Evolutionary conservation across 2,329 filamentous ascomycete species (phyloP).

Genomic region (Ascochyta clinopodiicola): DNA sequence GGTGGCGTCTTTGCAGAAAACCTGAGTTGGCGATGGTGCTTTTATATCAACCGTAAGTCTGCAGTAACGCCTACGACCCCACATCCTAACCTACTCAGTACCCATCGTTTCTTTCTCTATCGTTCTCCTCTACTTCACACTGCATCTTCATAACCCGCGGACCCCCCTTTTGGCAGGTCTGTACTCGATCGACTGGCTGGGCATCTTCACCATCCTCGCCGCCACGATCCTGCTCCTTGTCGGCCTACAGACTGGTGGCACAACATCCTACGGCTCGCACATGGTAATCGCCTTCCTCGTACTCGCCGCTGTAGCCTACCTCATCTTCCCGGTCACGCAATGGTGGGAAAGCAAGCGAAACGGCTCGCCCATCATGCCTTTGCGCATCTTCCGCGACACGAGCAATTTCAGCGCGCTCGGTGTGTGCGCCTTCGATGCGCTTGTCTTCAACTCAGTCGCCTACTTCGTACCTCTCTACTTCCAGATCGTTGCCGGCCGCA

Average conservation of each 20-base stretch:
- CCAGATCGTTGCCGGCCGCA: slow-evolving; percentile 69
- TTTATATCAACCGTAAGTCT: slow-evolving; percentile 42
- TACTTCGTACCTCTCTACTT: slow-evolving; percentile 80
- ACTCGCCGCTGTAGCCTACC: slow-evolving; percentile 53
- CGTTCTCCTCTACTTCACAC: slow-evolving; percentile 57
- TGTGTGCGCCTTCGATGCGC: slow-evolving; percentile 56
- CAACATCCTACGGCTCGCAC: slow-evolving; percentile 55
- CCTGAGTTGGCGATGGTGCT: slow-evolving; percentile 60
- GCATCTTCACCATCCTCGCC: slow-evolving; percentile 56
- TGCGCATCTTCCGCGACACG: slow-evolving; percentile 65
- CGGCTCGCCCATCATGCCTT: slow-evolving; percentile 72
- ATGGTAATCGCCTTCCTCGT: slow-evolving; percentile 61
- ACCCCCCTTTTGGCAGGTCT: slow-evolving; percentile 56
- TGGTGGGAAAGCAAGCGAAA: slow-evolving; percentile 64
- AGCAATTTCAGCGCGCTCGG: slow-evolving; percentile 64
- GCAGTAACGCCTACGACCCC: no score
- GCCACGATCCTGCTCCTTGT: slow-evolving; percentile 59
- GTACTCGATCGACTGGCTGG: slow-evolving; percentile 61
- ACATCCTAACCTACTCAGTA: slow-evolving; percentile 40
- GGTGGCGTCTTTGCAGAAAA: slow-evolving; percentile 59
- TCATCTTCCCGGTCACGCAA: slow-evolving; percentile 66
- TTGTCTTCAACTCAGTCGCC: slow-evolving; percentile 69
- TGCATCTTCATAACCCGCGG: slow-evolving; percentile 61
- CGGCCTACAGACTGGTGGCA: slow-evolving; percentile 60
- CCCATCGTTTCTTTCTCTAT: slow-evolving; percentile 60